Percentiles rank a stretch among this genome's conserved stretches.
Conservation (phyloP, 495 filamentous ascomycete species). For the Penicillium canescens region DNA sequence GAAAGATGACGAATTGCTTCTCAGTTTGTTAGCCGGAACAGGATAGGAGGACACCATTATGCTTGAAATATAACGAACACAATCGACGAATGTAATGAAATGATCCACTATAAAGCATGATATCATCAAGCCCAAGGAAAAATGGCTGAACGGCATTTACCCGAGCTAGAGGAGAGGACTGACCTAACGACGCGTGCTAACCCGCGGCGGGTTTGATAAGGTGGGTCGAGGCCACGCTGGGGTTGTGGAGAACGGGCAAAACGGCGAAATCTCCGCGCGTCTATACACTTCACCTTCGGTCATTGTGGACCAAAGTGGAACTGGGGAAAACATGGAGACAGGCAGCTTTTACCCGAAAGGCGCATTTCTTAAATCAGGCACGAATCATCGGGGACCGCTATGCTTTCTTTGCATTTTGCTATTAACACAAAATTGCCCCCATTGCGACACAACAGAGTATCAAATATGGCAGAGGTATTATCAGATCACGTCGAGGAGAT, state of each 20-base stretch:
- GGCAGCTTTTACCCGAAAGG: too few relatives aligned
- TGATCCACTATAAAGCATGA: too few relatives aligned
- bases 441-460: too few relatives aligned
- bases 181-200: background rate
- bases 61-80: too few relatives aligned
- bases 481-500: background rate
- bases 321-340: background rate
- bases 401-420: background rate
- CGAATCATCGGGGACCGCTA: too few relatives aligned
- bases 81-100: too few relatives aligned
- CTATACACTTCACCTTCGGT: background rate
- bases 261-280: background rate
- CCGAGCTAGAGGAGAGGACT: too few relatives aligned
- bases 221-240: background rate
- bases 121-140: too few relatives aligned
- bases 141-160: too few relatives aligned
- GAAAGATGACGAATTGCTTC: slow-evolving; percentile 3
- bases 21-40: background rate
- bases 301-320: background rate
- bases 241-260: background rate
- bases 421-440: background rate
- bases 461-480: background rate
- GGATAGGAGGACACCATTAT: background rate
- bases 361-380: too few relatives aligned
- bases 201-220: background rate